These are phyloP conservation scores for Edaphochlamys debaryana DNA, from an alignment of 139 green algal species.

Conservation along the genomic window DNA sequence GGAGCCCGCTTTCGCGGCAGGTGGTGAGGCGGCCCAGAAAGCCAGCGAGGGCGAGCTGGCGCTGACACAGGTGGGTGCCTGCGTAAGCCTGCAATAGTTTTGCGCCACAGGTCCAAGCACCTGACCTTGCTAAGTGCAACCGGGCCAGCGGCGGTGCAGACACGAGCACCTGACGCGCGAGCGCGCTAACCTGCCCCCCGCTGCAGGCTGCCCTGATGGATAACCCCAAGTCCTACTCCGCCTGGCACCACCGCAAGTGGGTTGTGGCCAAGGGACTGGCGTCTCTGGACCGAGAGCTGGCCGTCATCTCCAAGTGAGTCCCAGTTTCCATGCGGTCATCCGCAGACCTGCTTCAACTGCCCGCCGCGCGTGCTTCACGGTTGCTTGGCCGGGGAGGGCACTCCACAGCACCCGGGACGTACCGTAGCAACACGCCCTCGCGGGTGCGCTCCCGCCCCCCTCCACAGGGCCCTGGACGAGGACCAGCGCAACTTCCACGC, in stretches of 20 bases:
- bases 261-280: constrained; percentile 64
- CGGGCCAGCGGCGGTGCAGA: too few relatives aligned
- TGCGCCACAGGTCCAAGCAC: not conserved
- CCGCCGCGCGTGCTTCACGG: too few relatives aligned
- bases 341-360: too few relatives aligned
- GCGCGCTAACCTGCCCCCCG: too few relatives aligned
- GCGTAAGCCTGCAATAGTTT: not conserved
- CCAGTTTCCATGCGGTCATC: too few relatives aligned
- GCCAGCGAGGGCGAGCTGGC: constrained; percentile 68
- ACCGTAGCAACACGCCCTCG: too few relatives aligned
- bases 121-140: too few relatives aligned
- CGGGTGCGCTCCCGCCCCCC: too few relatives aligned
- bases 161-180: too few relatives aligned
- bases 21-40: constrained; percentile 55
- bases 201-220: constrained; percentile 71
- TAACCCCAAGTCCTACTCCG: constrained; percentile 95
- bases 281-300: constrained; percentile 62
- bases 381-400: too few relatives aligned
- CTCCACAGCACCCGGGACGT: too few relatives aligned
- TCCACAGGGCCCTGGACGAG: constrained; percentile 77
- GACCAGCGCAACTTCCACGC: constrained; percentile 97
- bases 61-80: constrained; percentile 52
- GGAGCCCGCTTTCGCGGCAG: constrained; percentile 53
- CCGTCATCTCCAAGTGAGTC: constrained; percentile 42
- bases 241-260: constrained; percentile 97